Percentiles rank a stretch among this genome's conserved stretches.
These are phyloP conservation scores for Dendryphion nanum DNA, from an alignment of 2,329 filamentous ascomycete species.

Conservation along the genomic window DNA sequence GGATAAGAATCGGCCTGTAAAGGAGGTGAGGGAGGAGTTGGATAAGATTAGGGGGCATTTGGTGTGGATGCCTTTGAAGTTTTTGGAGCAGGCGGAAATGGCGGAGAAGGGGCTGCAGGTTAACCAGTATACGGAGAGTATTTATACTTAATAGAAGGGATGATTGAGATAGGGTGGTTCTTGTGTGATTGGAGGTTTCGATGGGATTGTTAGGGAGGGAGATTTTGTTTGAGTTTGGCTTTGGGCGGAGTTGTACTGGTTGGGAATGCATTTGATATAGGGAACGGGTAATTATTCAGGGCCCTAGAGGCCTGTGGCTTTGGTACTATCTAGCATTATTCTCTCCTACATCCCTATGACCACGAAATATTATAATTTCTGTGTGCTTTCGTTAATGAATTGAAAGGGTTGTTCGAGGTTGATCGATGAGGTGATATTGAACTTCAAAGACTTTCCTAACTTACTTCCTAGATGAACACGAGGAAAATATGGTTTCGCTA, in stretches of 20 bases:
- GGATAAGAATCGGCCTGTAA: slow-evolving; percentile 62
- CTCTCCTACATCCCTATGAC: too few species aligned
- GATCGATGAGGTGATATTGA: too few species aligned
- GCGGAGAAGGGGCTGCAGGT: slow-evolving; percentile 84
- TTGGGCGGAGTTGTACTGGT: neutral
- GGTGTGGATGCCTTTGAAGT: slow-evolving; percentile 93
- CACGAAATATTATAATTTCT: too few species aligned
- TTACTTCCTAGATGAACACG: too few species aligned
- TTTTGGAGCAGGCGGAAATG: slow-evolving; percentile 81
- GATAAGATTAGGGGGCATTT: slow-evolving; percentile 82
- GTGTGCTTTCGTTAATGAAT: too few species aligned
- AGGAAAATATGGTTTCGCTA: too few species aligned
- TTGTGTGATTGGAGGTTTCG: neutral
- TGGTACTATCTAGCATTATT: too few species aligned
- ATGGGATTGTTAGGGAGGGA: neutral
- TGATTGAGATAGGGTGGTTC: neutral
- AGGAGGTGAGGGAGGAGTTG: slow-evolving; percentile 72
- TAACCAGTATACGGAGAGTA: slow-evolving; percentile 82
- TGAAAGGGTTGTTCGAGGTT: too few species aligned
- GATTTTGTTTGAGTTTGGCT: neutral
- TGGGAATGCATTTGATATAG: too few species aligned
- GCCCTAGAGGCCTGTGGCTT: too few species aligned
- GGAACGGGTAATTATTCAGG: too few species aligned
- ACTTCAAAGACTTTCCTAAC: too few species aligned
- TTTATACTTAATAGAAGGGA: slow-evolving; percentile 58